phyloP scores from a whole-genome alignment of 257 asterid species.

The Solanum neorickii region DNA sequence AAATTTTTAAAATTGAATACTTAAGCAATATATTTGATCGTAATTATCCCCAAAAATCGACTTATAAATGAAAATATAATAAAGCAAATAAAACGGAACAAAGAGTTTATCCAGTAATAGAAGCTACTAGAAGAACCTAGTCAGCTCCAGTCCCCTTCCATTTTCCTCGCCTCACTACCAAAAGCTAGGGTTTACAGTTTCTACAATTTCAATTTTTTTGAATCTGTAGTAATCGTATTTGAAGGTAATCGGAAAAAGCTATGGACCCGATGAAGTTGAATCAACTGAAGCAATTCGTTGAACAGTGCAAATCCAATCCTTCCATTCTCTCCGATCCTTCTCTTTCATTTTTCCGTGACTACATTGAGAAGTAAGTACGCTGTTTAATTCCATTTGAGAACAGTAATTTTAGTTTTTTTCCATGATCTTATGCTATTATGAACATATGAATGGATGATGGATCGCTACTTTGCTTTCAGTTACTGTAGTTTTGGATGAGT shows the following conservation, averaged over 20 bases:
- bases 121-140: conserved; percentile 14
- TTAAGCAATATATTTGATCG: neutral
- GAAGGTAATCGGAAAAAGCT: neutral
- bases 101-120: neutral
- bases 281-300: conserved; percentile 52
- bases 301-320: conserved; percentile 57
- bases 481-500: neutral
- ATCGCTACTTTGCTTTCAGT: neutral
- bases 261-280: conserved; percentile 60
- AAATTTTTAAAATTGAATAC: too few species aligned
- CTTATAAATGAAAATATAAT: neutral
- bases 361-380: conserved; percentile 71
- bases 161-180: neutral
- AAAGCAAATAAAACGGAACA: neutral
- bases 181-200: neutral
- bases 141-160: neutral
- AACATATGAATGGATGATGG: neutral
- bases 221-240: neutral
- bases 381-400: neutral
- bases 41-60: neutral
- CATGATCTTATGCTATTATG: neutral
- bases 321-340: conserved; percentile 65
- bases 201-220: neutral
- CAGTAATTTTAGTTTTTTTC: neutral
- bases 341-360: conserved; percentile 65